Conservation (phyloP, 2,329 filamentous ascomycete species). For the Tolypocladium album region DNA sequence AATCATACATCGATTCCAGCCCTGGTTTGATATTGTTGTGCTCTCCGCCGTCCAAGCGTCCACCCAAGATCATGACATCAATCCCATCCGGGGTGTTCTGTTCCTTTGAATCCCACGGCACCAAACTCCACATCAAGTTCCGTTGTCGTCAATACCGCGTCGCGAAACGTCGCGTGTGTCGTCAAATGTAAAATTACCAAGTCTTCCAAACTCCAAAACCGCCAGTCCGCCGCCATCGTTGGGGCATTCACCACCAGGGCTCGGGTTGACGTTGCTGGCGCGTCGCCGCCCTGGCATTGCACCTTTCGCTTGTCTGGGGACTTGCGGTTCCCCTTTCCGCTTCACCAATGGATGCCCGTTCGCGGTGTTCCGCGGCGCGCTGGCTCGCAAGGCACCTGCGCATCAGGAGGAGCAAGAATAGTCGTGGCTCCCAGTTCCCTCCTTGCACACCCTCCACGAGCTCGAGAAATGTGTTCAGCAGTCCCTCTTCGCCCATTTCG, state of each 20-base stretch:
- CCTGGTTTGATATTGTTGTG: not conserved
- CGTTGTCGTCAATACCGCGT: not conserved
- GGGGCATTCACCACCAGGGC: no score
- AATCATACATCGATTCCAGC: no score
- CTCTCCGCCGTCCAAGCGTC: not conserved
- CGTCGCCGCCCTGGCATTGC: not conserved
- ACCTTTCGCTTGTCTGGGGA: not conserved
- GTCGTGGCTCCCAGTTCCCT: not conserved
- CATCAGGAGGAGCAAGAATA: not conserved
- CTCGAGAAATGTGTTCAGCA: not conserved
- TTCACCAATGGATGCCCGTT: not conserved
- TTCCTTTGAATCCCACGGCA: not conserved
- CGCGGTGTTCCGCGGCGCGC: no score
- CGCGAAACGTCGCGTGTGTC: not conserved
- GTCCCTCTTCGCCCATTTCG: not conserved
- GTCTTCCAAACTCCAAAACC: not conserved
- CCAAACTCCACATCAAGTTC: not conserved
- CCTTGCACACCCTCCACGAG: no score
- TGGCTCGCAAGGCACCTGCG: not conserved
- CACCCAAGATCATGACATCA: not conserved
- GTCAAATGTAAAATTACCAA: not conserved
- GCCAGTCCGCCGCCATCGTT: not conserved
- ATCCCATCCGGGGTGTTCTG: not conserved
- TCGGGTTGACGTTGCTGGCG: no score
- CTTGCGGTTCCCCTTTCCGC: not conserved